phyloP scores from a whole-genome alignment of 75 land plant genomes.

The Picea glauca region DNA sequence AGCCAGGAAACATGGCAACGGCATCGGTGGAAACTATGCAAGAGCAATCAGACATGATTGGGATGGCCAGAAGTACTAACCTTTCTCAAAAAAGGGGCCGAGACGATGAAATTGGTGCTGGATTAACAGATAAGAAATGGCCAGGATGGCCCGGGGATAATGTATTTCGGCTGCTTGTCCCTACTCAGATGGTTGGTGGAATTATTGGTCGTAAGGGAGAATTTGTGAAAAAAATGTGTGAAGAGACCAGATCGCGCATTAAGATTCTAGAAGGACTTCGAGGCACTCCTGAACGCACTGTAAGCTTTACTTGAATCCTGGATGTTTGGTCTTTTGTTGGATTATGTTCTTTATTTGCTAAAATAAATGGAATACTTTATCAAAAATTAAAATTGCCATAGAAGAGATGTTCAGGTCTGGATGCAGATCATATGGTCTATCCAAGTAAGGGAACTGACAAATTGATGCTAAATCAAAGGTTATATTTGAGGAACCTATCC shows the following conservation, averaged over 20 bases:
- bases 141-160: constrained; percentile 98
- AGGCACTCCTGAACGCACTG: constrained; percentile 79
- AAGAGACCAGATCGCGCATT: constrained; percentile 84
- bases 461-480: not conserved
- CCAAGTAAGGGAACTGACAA: not conserved
- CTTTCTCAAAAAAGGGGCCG: constrained; percentile 25
- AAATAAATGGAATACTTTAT: not conserved
- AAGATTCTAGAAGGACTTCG: constrained; percentile 91
- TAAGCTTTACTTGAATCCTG: constrained; percentile 31
- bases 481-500: not conserved
- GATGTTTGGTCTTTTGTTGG: not conserved
- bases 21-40: constrained; percentile 1
- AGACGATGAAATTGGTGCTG: constrained; percentile 27
- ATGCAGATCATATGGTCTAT: not conserved
- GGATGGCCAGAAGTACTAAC: not conserved
- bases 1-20: not conserved
- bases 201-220: constrained; percentile 95
- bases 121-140: constrained; percentile 58
- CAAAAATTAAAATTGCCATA: not conserved
- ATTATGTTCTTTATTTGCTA: not conserved
- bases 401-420: not conserved
- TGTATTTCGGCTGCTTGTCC: constrained; percentile 86
- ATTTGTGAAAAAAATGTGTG: constrained; percentile 82
- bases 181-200: constrained; percentile 87
- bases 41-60: not conserved